Percentiles rank a stretch among this genome's conserved stretches.
phyloP scores from a whole-genome alignment of 768 basidiomycete species.

The Pisolithus tinctorius region DNA sequence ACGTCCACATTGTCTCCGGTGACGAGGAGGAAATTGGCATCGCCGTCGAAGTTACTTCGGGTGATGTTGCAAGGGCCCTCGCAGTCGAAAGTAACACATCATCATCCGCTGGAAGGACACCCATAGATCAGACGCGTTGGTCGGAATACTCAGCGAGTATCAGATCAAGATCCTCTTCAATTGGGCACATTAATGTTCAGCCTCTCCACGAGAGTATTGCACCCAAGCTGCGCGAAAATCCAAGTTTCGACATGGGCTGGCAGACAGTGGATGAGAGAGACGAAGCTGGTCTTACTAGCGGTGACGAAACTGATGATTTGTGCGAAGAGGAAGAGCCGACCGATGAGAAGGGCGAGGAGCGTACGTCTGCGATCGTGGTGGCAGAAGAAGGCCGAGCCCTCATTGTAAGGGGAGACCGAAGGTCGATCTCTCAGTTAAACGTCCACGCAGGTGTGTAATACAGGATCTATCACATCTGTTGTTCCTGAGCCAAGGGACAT shows the following conservation, averaged over 20 bases:
- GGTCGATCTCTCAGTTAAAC: constrained; percentile 54
- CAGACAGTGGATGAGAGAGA: constrained; percentile 67
- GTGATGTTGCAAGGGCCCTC: constrained; percentile 57
- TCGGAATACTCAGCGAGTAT: constrained; percentile 63
- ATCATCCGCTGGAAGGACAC: constrained; percentile 42
- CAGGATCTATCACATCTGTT: neutral
- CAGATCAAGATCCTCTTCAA: constrained; percentile 67
- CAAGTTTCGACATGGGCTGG: constrained; percentile 76
- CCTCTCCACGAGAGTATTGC: constrained; percentile 33
- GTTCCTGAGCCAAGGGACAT: constrained; percentile 2
- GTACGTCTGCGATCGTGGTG: constrained; percentile 70
- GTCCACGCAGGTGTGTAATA: constrained; percentile 61
- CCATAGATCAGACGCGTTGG: constrained; percentile 63
- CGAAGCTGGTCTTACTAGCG: constrained; percentile 52
- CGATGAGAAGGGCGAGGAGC: constrained; percentile 54
- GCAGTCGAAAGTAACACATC: constrained; percentile 43
- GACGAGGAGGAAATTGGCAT: constrained; percentile 48
- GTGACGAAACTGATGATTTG: constrained; percentile 44
- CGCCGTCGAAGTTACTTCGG: constrained; percentile 57
- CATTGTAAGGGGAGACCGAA: constrained; percentile 66
- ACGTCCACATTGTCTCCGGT: constrained; percentile 58
- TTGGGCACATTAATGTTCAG: constrained; percentile 41
- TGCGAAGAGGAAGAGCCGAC: constrained; percentile 45
- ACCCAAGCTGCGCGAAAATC: constrained; percentile 51
- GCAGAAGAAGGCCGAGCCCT: constrained; percentile 83